These are phyloP conservation scores for Thymus quinquecostatus DNA, from an alignment of 257 asterid species.

Conservation along the genomic window DNA sequence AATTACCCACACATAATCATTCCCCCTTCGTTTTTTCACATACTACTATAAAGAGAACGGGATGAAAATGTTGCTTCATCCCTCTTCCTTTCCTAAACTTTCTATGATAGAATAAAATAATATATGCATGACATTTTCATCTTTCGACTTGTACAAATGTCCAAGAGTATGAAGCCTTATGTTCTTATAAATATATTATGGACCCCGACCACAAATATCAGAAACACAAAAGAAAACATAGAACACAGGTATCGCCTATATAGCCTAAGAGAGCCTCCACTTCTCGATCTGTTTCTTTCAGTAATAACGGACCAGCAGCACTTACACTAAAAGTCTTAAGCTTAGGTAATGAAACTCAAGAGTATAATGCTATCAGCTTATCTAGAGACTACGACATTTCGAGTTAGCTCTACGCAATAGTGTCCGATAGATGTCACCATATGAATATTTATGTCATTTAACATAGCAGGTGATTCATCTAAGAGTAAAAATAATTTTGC, in stretches of 20 bases:
- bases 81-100: background rate
- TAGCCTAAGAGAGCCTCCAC: background rate
- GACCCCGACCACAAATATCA: background rate
- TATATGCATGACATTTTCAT: background rate
- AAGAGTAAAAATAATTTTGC: background rate
- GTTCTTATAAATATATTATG: background rate
- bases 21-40: background rate
- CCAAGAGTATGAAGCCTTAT: background rate
- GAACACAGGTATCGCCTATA: background rate
- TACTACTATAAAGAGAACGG: background rate
- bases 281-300: background rate
- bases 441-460: background rate
- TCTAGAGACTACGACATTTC: background rate
- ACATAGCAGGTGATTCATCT: background rate
- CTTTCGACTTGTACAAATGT: background rate
- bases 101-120: no score
- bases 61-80: background rate
- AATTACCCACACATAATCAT: no score
- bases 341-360: constrained; percentile 3
- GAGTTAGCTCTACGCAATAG: background rate
- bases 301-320: background rate
- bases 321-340: background rate
- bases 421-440: background rate
- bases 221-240: background rate
- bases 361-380: constrained; percentile 7